phyloP scores from a whole-genome alignment of 805 yeast species.

The Sporopachydermia lactativora region DNA sequence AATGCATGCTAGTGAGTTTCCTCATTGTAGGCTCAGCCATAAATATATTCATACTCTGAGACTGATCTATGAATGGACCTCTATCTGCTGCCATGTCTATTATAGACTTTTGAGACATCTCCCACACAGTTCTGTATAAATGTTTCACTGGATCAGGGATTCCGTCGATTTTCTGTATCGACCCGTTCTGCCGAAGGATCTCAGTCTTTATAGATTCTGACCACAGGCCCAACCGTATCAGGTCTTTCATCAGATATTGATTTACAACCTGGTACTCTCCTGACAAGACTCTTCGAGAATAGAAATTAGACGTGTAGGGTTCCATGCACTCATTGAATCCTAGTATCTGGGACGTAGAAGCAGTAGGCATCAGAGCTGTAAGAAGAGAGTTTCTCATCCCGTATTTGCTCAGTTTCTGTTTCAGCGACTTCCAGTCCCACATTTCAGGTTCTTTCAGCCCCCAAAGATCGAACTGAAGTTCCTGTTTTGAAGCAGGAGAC shows the following conservation, averaged over 20 bases:
- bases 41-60: conserved; percentile 85
- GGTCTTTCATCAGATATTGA: conserved; percentile 69
- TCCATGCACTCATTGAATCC: conserved; percentile 95
- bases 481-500: conserved; percentile 82
- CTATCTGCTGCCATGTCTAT: conserved; percentile 80
- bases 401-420: conserved; percentile 37
- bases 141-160: conserved; percentile 65
- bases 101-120: conserved; percentile 70
- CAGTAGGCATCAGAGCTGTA: conserved; percentile 88
- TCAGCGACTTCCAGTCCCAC: conserved; percentile 78
- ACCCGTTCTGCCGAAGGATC: conserved; percentile 68
- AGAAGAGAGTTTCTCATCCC: conserved; percentile 85
- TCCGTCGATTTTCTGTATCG: conserved; percentile 59
- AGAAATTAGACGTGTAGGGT: conserved; percentile 88
- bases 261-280: conserved; percentile 93
- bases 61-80: conserved; percentile 67
- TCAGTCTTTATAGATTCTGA: conserved; percentile 60
- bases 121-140: conserved; percentile 93
- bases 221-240: conserved; percentile 79
- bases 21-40: conserved; percentile 89
- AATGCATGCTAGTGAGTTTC: conserved; percentile 94
- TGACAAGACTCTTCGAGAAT: conserved; percentile 77
- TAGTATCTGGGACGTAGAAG: conserved; percentile 89
- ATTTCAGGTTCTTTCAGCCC: conserved; percentile 56
- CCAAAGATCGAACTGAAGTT: conserved; percentile 85